These are phyloP conservation scores for Populus davidiana DNA, from an alignment of 345 rosid species.

Conservation along the genomic window DNA sequence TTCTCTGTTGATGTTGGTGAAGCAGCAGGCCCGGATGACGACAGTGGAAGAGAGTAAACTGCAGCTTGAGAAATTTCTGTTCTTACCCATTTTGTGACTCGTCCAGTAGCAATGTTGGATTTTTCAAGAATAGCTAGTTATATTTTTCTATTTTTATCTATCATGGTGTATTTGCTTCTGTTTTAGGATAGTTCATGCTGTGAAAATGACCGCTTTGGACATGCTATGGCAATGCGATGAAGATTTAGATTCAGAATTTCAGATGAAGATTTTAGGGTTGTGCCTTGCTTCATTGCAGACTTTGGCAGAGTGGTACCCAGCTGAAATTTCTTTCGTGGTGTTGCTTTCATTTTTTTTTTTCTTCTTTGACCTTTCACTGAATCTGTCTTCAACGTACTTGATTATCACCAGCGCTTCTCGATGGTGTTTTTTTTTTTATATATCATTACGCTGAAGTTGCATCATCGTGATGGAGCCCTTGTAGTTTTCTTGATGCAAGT, in stretches of 20 bases:
- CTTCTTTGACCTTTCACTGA: not conserved
- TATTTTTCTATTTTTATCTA: not conserved
- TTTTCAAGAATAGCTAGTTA: not conserved
- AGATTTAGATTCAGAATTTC: not conserved
- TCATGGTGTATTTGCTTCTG: not conserved
- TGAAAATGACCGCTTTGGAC: not conserved
- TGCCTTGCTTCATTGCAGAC: not conserved
- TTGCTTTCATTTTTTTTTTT: not conserved
- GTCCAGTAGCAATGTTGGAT: not conserved
- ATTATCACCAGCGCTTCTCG: not conserved
- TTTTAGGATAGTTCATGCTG: not conserved
- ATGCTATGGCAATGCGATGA: not conserved
- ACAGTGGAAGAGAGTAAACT: conserved; percentile 16
- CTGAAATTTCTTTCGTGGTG: not conserved
- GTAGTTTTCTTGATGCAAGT: not conserved
- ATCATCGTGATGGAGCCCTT: not conserved
- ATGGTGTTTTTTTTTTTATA: not conserved
- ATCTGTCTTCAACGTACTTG: too few species aligned
- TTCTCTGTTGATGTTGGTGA: conserved; percentile 59
- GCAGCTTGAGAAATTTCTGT: not conserved
- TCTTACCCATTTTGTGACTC: not conserved
- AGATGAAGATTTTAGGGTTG: not conserved
- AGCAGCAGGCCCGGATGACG: conserved; percentile 18
- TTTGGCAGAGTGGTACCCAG: not conserved
- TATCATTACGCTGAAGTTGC: not conserved